Base-by-base conservation (phyloP, 2,329 filamentous ascomycete species). In the Fusarium mundagurra region DNA sequence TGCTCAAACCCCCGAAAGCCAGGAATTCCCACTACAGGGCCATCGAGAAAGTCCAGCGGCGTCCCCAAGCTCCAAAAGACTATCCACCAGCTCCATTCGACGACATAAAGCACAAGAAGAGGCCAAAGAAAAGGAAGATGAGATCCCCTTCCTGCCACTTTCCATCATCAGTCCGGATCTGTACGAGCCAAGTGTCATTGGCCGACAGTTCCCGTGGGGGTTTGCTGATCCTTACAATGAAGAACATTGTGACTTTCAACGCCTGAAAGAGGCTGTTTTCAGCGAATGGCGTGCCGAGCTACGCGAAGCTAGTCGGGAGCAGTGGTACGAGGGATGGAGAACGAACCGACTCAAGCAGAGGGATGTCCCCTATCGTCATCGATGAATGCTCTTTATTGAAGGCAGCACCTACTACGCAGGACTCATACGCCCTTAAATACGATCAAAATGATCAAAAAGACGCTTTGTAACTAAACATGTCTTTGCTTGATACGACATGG, bases 301-400 rank as follows among this genome's bases (percentile, higher is more conserved):
- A 69, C 92, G 96, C 69, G 94, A 98, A 82, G 93, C 94, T 60
- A 97, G 94, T 82, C 90, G 94, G 64, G 95, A 97, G 80, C 90
- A 95, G 77, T 98, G 95, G 94, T 98, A 98, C 78, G 96, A 98
- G 83, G 92, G 93, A 78, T 98, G 96, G 96, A 91, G 96, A 83
- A 98, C 90, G 14, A 92, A 86, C 83, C 86, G 90, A 64, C 87
- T 92, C 74, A 91, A 91, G 83, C 84, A 86, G 72, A 85, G 86
- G 64, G 84, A 88, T 66, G 79, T 83, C n/a, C 78, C 81, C 24
- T 79, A 80, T 72, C 81, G 80, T 67, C 80, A 79, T 54, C 77
- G 81, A 79, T 85, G 80, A 77, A 68, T 43, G 45, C 48, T 27
- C 59, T 53, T 48, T 36, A 47, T 50, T 22, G 57, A 61, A 51